Base-by-base conservation (phyloP, 768 basidiomycete genomes). In the Galerina sulciceps region DNA sequence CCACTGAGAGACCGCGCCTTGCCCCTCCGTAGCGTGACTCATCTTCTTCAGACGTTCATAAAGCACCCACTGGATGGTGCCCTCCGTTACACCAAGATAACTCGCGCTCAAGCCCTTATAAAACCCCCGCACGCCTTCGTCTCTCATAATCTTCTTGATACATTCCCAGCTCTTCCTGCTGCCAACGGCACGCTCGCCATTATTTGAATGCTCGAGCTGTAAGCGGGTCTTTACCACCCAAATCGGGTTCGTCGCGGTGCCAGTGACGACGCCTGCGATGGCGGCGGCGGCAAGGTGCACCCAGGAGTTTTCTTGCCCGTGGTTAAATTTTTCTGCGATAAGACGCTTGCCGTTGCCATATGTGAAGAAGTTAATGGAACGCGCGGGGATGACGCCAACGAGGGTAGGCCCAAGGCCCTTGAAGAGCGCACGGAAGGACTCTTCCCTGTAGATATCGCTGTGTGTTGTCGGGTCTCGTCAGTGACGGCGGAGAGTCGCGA, bases 211-310 rank as follows among this genome's bases (percentile, higher is more conserved):
- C 10, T 62, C 76, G 14, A 99, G 85, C 69, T 99, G 97, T 53
- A 99, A 67, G 6, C 96, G 88, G 43, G 97, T 99, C 74, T 99
- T 99, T 60, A 99, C 94, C 46, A 99, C 97, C 97, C 97, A 99
- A 22, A 99, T 96, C 0, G 97, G 97, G 72, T 99, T 99, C 18
- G 97, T 99, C 10, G 87, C 93, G 0, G 93, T 89, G 4, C 95
- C 85, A 0, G 97, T 99, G 34, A 81, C 79, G 63, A 99, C 78
- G 0, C 96, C 96, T 1, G 96, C 96, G 10, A 87, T 69, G 0
- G 93, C 90, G 1, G 96, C 97, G 0, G 96, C 91, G 1, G 79
- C 60, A 20, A 99, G 86, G 71, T 99, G 96, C 0, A 99, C 89
- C 61, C 82, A 85, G 0, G 90, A 80, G 73, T 92, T 96, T 73